These are phyloP conservation scores for Apium graveolens DNA, from an alignment of 129 eudicot genomes.

Conservation along the genomic window DNA sequence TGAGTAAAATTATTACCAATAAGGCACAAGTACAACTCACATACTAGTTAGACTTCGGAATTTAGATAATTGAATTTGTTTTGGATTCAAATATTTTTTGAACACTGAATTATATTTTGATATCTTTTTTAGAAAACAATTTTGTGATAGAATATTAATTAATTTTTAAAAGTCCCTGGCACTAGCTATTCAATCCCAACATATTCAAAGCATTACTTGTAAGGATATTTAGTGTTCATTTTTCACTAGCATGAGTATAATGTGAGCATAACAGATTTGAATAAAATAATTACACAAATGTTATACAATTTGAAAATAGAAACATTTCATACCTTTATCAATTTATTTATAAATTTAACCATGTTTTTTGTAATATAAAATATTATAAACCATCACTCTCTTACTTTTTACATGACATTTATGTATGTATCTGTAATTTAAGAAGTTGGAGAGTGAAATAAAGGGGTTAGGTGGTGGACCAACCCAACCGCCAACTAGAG, in stretches of 20 bases:
- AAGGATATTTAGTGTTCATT: not conserved
- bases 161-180: too few species aligned
- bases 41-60: too few species aligned
- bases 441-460: constrained; percentile 5
- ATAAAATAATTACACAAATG: not conserved
- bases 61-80: too few species aligned
- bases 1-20: not conserved
- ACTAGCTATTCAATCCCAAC: not conserved
- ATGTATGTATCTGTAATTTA: not conserved
- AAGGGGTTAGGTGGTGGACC: constrained; percentile 8
- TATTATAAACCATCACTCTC: not conserved
- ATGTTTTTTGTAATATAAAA: not conserved
- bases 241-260: too few species aligned
- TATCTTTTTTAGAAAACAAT: too few species aligned
- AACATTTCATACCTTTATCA: too few species aligned
- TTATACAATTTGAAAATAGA: not conserved
- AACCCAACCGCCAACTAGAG: constrained; percentile 10
- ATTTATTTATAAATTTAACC: constrained; percentile 1
- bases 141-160: too few species aligned
- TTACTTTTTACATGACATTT: not conserved
- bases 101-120: too few species aligned
- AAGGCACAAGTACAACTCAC: not conserved
- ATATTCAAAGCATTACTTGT: not conserved
- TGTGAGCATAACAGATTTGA: not conserved
- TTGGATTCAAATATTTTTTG: too few species aligned